These are phyloP conservation scores for Cicer judaicum DNA, from an alignment of 306 rosid genomes.

Conservation along the genomic window DNA sequence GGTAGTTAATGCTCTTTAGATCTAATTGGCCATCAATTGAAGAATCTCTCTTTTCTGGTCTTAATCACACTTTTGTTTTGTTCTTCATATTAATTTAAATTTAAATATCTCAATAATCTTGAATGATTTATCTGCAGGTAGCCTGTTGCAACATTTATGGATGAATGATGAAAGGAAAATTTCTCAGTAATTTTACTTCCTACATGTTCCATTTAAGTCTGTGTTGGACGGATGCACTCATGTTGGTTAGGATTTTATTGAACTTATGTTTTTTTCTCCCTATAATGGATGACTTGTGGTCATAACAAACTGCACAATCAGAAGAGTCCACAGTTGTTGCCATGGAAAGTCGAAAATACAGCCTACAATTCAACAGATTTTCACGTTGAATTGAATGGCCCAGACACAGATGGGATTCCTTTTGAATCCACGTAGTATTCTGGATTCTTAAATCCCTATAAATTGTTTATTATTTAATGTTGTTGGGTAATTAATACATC, in stretches of 20 bases:
- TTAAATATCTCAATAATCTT: constrained; percentile 27
- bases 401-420: constrained; percentile 44
- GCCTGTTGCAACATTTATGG: constrained; percentile 58
- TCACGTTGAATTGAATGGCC: constrained; percentile 56
- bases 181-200: constrained; percentile 44
- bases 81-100: constrained; percentile 30
- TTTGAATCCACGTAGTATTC: constrained; percentile 45
- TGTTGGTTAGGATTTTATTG: constrained; percentile 50
- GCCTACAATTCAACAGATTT: constrained; percentile 56
- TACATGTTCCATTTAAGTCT: constrained; percentile 50
- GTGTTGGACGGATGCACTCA: constrained; percentile 54
- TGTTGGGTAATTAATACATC: constrained; percentile 40
- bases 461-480: constrained; percentile 42
- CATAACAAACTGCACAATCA: constrained; percentile 46
- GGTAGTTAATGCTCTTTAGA: background rate
- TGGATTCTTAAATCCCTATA: constrained; percentile 49
- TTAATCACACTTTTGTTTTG: constrained; percentile 31
- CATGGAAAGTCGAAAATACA: constrained; percentile 47
- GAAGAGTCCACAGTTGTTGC: constrained; percentile 46
- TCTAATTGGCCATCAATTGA: background rate
- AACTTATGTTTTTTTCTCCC: constrained; percentile 40
- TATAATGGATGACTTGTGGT: constrained; percentile 47
- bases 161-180: constrained; percentile 51
- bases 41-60: constrained; percentile 15
- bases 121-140: constrained; percentile 56